These are phyloP conservation scores for Solanum virginianum DNA, from an alignment of 257 asterid species.

Conservation along the genomic window DNA sequence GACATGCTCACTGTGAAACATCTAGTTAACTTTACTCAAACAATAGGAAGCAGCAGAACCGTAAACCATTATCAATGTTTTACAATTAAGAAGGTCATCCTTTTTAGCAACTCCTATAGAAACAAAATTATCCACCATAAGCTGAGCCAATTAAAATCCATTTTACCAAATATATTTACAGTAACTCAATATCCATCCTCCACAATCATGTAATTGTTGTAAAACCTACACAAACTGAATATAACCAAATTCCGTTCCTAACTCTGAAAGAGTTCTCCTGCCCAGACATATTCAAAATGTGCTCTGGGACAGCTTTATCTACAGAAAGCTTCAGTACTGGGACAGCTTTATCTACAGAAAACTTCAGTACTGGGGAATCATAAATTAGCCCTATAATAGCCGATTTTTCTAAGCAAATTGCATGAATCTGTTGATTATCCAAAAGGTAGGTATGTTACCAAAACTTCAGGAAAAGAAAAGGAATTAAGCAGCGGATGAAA, in stretches of 20 bases:
- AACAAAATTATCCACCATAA: neutral
- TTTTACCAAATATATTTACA: neutral
- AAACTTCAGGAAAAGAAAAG: neutral
- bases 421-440: neutral
- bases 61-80: neutral
- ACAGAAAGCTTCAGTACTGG: neutral
- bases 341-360: neutral
- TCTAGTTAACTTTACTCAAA: neutral
- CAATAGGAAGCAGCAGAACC: neutral
- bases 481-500: neutral
- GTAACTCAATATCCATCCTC: neutral
- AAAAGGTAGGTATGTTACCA: neutral
- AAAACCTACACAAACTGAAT: neutral
- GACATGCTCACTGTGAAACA: neutral
- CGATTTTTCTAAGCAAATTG: neutral
- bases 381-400: neutral
- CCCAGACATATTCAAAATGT: neutral
- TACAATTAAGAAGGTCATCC: neutral
- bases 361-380: neutral
- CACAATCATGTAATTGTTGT: neutral
- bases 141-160: neutral
- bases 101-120: neutral
- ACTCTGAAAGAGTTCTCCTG: neutral
- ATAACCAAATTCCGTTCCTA: neutral
- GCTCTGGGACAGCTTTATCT: neutral